These are phyloP conservation scores for Anisodus tanguticus DNA, from an alignment of 257 asterid genomes.

Conservation along the genomic window DNA sequence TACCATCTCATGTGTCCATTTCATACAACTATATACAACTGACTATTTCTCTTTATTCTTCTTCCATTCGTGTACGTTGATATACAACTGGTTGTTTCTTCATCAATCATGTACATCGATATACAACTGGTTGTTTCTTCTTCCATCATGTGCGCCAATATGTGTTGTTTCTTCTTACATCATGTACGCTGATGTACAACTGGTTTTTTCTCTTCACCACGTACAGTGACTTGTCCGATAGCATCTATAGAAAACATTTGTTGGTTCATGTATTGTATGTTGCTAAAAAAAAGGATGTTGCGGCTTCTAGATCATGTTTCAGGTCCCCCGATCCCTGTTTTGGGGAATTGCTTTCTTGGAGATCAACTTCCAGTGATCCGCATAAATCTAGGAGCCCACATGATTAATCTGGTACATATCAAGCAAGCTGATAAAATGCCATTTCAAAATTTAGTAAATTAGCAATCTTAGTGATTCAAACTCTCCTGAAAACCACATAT, in stretches of 20 bases:
- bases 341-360: conserved; percentile 25
- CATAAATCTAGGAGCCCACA: conserved; percentile 22
- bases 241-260: conserved; percentile 1
- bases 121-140: no score
- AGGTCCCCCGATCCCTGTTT: conserved; percentile 19
- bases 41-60: not conserved
- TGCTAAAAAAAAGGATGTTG: conserved; percentile 16
- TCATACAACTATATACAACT: conserved; percentile 29
- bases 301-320: conserved; percentile 24
- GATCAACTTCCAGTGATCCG: conserved; percentile 30
- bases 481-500: no score
- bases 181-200: conserved; percentile 29
- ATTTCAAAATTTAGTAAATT: conserved; percentile 3
- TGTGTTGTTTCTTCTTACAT: conserved; percentile 31
- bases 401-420: conserved; percentile 31
- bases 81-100: conserved; percentile 27
- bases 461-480: conserved; percentile 30
- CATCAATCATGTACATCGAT: not conserved
- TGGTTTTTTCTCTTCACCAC: conserved; percentile 13
- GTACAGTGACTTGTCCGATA: not conserved
- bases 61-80: conserved; percentile 28
- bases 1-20: conserved; percentile 51
- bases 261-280: conserved; percentile 31
- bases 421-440: conserved; percentile 13
- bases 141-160: no score